Conservation (phyloP, 208 protist genomes). For the Trypanosomatidae sp. region DNA sequence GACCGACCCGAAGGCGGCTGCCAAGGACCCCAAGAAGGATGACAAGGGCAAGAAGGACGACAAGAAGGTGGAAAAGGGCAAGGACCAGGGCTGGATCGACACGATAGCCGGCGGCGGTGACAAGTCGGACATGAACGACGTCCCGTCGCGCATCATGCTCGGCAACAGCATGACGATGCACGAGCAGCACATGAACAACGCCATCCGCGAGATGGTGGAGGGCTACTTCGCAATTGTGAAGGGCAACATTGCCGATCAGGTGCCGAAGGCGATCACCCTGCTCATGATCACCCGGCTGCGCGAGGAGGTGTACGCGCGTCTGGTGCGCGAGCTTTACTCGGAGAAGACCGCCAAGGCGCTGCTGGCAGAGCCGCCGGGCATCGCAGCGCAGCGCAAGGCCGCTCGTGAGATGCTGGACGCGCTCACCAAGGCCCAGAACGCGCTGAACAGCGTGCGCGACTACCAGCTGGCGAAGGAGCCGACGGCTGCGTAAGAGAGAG, state of each 20-base stretch:
- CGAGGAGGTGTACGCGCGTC: conserved; percentile 92
- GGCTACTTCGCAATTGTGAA: conserved; percentile 93
- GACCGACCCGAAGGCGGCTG: no score
- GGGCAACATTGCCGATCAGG: conserved; percentile 92
- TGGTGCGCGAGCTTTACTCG: conserved; percentile 95
- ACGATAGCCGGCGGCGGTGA: no score
- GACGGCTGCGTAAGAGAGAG: no score
- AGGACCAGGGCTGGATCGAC: conserved; percentile 50
- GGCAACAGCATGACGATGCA: conserved; percentile 69
- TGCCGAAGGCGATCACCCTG: conserved; percentile 98
- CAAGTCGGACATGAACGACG: conserved; percentile 85
- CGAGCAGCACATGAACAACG: conserved; percentile 82
- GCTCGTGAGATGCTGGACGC: conserved; percentile 91
- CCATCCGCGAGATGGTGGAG: conserved; percentile 89
- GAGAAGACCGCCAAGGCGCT: conserved; percentile 93
- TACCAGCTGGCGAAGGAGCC: no score
- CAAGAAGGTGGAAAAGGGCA: conserved; percentile 59
- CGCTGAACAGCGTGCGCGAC: conserved; percentile 83
- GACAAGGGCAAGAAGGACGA: conserved; percentile 32
- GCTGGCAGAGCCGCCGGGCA: conserved; percentile 90
- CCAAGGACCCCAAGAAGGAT: conserved; percentile 35
- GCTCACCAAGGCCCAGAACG: conserved; percentile 81
- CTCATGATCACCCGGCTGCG: conserved; percentile 96
- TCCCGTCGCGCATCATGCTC: conserved; percentile 79
- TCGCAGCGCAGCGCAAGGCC: conserved; percentile 88